phyloP scores from a whole-genome alignment of 768 basidiomycete species.

The Boletus vermiculosoides region DNA sequence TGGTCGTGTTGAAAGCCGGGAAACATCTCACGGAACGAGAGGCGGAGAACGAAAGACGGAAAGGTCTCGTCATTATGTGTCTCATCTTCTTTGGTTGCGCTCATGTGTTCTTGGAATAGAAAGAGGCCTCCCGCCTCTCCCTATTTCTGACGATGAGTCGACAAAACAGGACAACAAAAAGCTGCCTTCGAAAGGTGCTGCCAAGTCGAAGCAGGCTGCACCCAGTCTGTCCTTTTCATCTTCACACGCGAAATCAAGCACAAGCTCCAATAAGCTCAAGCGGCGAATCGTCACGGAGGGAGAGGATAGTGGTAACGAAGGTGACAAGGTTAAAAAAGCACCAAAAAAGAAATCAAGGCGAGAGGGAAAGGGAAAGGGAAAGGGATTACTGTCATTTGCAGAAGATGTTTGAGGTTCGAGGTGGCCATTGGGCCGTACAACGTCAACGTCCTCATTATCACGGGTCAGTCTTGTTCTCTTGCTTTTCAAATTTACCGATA shows the following conservation, averaged over 20 bases:
- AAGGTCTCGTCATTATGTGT: constrained; percentile 48
- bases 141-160: constrained; percentile 34
- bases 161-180: constrained; percentile 31
- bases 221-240: constrained; percentile 43
- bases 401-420: constrained; percentile 30
- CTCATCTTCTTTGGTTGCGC: background rate
- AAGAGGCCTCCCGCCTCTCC: constrained; percentile 58
- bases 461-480: constrained; percentile 7
- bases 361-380: constrained; percentile 38
- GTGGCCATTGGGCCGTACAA: background rate
- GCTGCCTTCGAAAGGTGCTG: constrained; percentile 12
- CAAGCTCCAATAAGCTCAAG: constrained; percentile 29
- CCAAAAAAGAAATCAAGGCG: constrained; percentile 59
- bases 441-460: background rate
- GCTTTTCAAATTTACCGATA: background rate
- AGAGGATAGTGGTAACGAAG: constrained; percentile 28
- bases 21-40: constrained; percentile 82
- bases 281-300: constrained; percentile 38
- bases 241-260: constrained; percentile 24
- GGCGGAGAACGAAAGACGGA: constrained; percentile 72
- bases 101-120: constrained; percentile 38
- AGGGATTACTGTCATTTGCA: constrained; percentile 38
- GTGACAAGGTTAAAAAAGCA: constrained; percentile 23
- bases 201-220: constrained; percentile 24
- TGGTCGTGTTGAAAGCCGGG: constrained; percentile 85